These are phyloP conservation scores for Hymenoscyphus fructigenus DNA, from an alignment of 2,329 filamentous ascomycete genomes.

Conservation along the genomic window DNA sequence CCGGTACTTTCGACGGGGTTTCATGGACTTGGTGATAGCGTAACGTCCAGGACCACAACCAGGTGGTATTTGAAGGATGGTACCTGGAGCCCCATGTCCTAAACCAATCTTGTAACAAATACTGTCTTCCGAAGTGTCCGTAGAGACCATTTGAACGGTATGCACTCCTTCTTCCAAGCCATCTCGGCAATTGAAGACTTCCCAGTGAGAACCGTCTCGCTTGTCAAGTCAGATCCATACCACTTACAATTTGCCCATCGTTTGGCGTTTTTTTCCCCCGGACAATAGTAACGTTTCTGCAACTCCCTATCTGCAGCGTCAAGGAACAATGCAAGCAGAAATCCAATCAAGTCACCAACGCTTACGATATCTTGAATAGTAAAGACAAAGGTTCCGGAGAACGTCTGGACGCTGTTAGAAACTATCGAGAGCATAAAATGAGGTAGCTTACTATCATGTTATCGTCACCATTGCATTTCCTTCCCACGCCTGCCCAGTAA, in stretches of 20 bases:
- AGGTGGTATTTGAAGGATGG: neutral
- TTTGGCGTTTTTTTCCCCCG: neutral
- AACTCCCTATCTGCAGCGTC: neutral
- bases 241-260: neutral
- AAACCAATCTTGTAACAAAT: neutral
- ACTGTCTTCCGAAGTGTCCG: neutral
- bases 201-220: neutral
- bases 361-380: neutral
- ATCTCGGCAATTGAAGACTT: neutral
- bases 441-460: neutral
- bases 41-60: neutral
- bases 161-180: neutral
- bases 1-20: neutral
- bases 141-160: neutral
- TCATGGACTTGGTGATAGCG: neutral
- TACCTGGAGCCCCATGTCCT: neutral
- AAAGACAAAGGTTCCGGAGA: neutral
- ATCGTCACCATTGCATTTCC: neutral
- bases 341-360: neutral
- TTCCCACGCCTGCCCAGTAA: neutral
- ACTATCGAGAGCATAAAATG: neutral
- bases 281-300: neutral
- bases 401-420: neutral
- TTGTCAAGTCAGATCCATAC: too few species aligned
- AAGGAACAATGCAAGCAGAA: neutral